Conservation (phyloP, 768 basidiomycete genomes). For the Royoungia palumana region DNA sequence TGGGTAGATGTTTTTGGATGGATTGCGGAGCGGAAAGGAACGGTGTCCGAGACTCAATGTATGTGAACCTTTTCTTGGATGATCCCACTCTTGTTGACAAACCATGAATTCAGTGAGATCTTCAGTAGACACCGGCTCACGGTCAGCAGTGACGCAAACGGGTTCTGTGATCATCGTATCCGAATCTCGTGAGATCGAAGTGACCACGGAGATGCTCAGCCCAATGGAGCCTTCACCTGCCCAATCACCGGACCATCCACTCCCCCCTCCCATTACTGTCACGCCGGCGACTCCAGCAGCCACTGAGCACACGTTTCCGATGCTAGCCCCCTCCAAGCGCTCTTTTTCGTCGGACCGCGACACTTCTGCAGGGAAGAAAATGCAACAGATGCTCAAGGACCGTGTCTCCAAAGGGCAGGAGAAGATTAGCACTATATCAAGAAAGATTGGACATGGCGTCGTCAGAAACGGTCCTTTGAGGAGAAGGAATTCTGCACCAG, state of each 20-base stretch:
- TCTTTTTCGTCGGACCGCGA: constrained; percentile 38
- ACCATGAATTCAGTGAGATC: constrained; percentile 23
- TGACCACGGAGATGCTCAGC: constrained; percentile 1
- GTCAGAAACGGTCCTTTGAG: constrained; percentile 52
- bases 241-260: not conserved
- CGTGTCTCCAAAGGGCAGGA: constrained; percentile 71
- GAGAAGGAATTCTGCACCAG: constrained; percentile 65
- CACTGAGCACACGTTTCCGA: constrained; percentile 15
- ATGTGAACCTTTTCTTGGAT: constrained; percentile 3
- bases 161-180: constrained; percentile 12
- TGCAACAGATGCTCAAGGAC: constrained; percentile 72
- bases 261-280: constrained; percentile 48
- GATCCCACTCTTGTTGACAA: not conserved
- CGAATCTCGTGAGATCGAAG: constrained; percentile 15
- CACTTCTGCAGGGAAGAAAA: constrained; percentile 62
- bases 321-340: constrained; percentile 21
- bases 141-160: constrained; percentile 23
- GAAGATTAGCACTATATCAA: constrained; percentile 72
- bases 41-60: constrained; percentile 26
- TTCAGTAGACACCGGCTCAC: constrained; percentile 28
- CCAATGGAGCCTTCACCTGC: constrained; percentile 3
- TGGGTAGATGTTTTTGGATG: constrained; percentile 86
- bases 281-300: constrained; percentile 59
- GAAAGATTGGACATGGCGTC: constrained; percentile 72
- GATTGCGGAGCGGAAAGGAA: constrained; percentile 64